Percentiles rank a stretch among this genome's conserved stretches.
Conservation (phyloP, 352 stramenopile genomes). For the Pythium folliculosum region DNA sequence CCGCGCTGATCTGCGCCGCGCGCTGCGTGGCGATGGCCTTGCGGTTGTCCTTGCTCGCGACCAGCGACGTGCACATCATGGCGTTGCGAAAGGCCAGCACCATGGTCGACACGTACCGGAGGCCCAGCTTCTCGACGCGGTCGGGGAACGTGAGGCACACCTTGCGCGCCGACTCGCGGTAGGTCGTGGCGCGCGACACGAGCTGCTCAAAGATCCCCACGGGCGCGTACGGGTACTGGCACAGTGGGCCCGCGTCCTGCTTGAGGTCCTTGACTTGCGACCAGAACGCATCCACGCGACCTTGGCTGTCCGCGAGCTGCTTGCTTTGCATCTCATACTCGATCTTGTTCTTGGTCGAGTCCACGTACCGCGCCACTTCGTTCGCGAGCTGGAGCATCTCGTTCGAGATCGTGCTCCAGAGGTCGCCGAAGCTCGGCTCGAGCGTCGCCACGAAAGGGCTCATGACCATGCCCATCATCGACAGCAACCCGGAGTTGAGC, state of each 20-base stretch:
- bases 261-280: neutral
- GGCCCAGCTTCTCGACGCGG: neutral
- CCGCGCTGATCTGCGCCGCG: neutral
- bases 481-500: neutral
- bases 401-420: neutral
- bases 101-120: neutral
- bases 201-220: neutral
- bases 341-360: neutral
- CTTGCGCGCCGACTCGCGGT: neutral
- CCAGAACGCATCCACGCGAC: neutral
- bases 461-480: neutral
- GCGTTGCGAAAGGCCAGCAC: neutral
- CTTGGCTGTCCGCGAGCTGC: neutral
- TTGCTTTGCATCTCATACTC: neutral
- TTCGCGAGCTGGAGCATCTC: neutral
- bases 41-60: neutral
- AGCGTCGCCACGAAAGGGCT: neutral
- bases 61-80: neutral
- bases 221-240: neutral
- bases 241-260: neutral
- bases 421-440: neutral
- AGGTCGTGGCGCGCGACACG: neutral
- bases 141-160: neutral
- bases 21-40: neutral
- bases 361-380: neutral